These are phyloP conservation scores for Turnera subulata DNA, from an alignment of 345 rosid species.

Conservation along the genomic window DNA sequence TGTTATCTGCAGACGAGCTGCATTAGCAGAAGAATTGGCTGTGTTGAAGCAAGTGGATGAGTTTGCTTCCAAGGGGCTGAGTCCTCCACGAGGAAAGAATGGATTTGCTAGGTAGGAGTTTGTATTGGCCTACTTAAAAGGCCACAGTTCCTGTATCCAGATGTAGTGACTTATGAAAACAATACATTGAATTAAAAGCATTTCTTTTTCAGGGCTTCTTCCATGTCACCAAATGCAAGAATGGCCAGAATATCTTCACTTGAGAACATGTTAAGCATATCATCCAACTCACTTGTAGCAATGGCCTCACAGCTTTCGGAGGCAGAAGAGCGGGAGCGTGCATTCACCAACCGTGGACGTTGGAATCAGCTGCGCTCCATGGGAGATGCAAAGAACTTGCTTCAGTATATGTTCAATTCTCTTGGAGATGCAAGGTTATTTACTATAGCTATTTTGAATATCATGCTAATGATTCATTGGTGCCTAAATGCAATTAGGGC, in stretches of 20 bases:
- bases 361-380: conserved; percentile 98
- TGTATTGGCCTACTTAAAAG: not conserved
- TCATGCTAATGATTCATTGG: too few relatives aligned
- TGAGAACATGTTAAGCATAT: conserved; percentile 84
- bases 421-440: conserved; percentile 74
- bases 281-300: conserved; percentile 91
- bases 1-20: conserved; percentile 66
- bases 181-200: not conserved
- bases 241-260: conserved; percentile 86
- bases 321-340: conserved; percentile 96
- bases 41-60: conserved; percentile 88
- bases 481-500: too few relatives aligned
- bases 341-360: conserved; percentile 83
- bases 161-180: not conserved
- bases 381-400: conserved; percentile 96
- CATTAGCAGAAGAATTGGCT: conserved; percentile 86
- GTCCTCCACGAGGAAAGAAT: conserved; percentile 91
- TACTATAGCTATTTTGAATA: too few relatives aligned
- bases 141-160: not conserved
- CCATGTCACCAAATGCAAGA: conserved; percentile 93
- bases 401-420: conserved; percentile 90
- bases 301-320: conserved; percentile 99
- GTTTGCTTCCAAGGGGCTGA: conserved; percentile 77
- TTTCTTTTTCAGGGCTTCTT: conserved; percentile 67
- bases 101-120: conserved; percentile 76